A percentile compares a stretch with the other conserved stretches of the same genome.
Conservation (phyloP, 2,329 filamentous ascomycete species). For the Alternaria incomplexa region DNA sequence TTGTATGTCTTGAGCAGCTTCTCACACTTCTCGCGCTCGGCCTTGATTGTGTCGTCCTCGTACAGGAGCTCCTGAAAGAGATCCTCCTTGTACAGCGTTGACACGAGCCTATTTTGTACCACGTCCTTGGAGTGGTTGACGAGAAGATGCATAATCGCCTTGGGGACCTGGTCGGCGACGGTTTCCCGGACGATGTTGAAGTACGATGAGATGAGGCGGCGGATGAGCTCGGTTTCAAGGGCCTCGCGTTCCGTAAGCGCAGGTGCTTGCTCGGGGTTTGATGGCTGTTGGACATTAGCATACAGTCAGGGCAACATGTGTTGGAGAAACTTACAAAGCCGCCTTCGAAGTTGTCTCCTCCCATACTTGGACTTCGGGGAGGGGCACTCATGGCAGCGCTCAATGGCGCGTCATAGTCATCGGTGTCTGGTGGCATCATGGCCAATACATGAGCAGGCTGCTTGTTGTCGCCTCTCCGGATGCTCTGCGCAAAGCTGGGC, state of each 20-base stretch:
- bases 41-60: constrained; percentile 96
- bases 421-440: constrained; percentile 48
- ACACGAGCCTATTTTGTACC: constrained; percentile 95
- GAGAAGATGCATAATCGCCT: constrained; percentile 97
- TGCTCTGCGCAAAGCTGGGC: constrained; percentile 81
- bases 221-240: constrained; percentile 96
- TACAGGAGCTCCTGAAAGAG: constrained; percentile 93
- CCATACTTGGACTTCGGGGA: constrained; percentile 10
- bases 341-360: constrained; percentile 49
- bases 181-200: constrained; percentile 99
- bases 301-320: background rate
- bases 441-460: constrained; percentile 51
- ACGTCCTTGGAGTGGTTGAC: constrained; percentile 99
- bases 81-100: constrained; percentile 90
- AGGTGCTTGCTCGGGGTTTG: constrained; percentile 68
- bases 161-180: constrained; percentile 98
- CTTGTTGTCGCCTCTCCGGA: constrained; percentile 72
- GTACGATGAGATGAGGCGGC: constrained; percentile 94
- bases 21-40: constrained; percentile 98
- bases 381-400: constrained; percentile 33
- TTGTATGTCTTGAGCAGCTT: constrained; percentile 93
- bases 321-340: constrained; percentile 63
- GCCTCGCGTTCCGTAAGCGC: constrained; percentile 94
- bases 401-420: constrained; percentile 49
- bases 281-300: constrained; percentile 41